phyloP scores from a whole-genome alignment of 139 green algal genomes.

The Raphidocelis subcapitata region DNA sequence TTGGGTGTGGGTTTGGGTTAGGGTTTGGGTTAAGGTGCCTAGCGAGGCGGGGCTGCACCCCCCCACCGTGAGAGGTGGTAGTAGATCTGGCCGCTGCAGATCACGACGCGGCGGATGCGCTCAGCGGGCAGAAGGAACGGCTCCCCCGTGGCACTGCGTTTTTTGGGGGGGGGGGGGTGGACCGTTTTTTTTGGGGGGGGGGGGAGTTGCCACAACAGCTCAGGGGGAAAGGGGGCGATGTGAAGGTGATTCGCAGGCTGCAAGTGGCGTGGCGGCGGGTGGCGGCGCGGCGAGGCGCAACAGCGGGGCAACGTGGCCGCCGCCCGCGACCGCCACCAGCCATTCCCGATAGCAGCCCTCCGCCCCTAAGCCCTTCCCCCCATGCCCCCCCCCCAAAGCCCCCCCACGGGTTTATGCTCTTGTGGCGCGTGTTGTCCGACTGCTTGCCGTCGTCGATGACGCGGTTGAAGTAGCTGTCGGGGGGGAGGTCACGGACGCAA shows the following conservation, averaged over 20 bases:
- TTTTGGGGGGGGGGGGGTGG: neutral
- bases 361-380: too few relatives aligned
- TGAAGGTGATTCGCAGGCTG: too few relatives aligned
- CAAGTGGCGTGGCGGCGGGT: too few relatives aligned
- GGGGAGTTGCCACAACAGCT: too few relatives aligned
- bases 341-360: too few relatives aligned
- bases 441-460: conserved; percentile 71
- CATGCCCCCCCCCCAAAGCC: too few relatives aligned
- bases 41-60: neutral
- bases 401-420: conserved; percentile 2
- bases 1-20: neutral
- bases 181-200: neutral
- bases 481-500: conserved; percentile 56
- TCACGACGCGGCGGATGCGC: conserved; percentile 57
- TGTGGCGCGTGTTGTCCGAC: conserved; percentile 68
- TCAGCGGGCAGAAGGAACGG: conserved; percentile 45
- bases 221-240: too few relatives aligned
- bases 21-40: neutral
- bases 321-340: too few relatives aligned
- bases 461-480: conserved; percentile 70
- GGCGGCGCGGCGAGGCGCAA: too few relatives aligned
- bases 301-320: too few relatives aligned
- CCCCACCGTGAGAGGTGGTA: conserved; percentile 50
- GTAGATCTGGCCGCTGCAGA: conserved; percentile 73
- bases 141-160: conserved; percentile 26